Evolutionary conservation across 176 grass and related monocot species (phyloP).

Genomic region (Cenchrus purpureus): DNA sequence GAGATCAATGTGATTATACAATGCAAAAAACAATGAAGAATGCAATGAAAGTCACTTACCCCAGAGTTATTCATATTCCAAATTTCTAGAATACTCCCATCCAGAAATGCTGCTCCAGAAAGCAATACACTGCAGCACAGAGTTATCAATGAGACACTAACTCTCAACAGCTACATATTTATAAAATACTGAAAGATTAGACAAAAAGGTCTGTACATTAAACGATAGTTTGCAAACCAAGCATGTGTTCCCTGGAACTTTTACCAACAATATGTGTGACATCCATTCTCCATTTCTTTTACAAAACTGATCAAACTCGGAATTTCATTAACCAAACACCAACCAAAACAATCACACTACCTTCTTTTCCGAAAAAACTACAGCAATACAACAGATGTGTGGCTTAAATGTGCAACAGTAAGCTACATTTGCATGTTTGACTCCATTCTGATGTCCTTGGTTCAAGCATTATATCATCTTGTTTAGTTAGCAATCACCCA

Average conservation of each 20-base stretch:
- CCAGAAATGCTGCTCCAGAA: conserved; percentile 62
- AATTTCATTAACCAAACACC: background rate
- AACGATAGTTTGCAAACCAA: conserved; percentile 12
- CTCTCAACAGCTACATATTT: conserved; percentile 2
- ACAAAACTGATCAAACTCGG: background rate
- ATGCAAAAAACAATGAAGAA: background rate
- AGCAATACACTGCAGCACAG: conserved; percentile 54
- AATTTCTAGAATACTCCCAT: conserved; percentile 56
- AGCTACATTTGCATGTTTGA: background rate
- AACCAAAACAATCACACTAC: background rate
- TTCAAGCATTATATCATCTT: background rate
- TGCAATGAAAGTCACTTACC: conserved; percentile 27
- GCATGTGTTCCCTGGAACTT: background rate
- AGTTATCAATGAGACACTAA: conserved; percentile 11
- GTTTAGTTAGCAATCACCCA: background rate
- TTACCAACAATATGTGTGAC: background rate
- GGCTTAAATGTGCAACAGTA: background rate
- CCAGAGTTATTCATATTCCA: conserved; percentile 75
- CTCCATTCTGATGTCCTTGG: conserved; percentile 2
- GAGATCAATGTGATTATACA: background rate
- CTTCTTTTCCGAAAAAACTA: background rate
- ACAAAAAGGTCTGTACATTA: too few species aligned
- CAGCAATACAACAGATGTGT: background rate
- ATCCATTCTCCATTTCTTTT: background rate
- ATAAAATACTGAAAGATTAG: background rate